Percentiles rank a stretch among this genome's conserved stretches.
Conservation (phyloP, 805 yeast species). For the Schwanniomyces vanrijiae region DNA sequence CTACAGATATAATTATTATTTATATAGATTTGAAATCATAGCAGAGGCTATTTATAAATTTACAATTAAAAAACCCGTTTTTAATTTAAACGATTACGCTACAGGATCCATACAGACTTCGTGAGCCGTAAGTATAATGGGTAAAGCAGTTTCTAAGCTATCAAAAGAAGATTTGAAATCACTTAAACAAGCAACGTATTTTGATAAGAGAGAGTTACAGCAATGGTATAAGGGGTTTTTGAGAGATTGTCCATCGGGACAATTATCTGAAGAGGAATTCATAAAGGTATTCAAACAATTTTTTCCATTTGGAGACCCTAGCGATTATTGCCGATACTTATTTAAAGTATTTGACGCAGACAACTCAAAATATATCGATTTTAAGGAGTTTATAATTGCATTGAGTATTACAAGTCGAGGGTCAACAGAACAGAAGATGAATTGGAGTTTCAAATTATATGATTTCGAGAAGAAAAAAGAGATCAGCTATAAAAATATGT, state of each 20-base stretch:
- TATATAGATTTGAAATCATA: neutral
- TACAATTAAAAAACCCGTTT: neutral
- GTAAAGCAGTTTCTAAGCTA: slow-evolving; percentile 89
- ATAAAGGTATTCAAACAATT: slow-evolving; percentile 91
- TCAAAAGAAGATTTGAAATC: slow-evolving; percentile 86
- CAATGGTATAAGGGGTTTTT: slow-evolving; percentile 98
- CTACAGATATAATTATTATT: neutral
- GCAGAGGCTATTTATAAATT: neutral
- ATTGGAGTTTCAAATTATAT: slow-evolving; percentile 87
- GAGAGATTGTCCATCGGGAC: slow-evolving; percentile 92
- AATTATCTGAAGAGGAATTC: slow-evolving; percentile 81
- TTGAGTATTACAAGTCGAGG: slow-evolving; percentile 87
- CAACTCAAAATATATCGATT: slow-evolving; percentile 77
- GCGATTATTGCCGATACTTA: slow-evolving; percentile 83
- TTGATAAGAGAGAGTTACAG: slow-evolving; percentile 90
- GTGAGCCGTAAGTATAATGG: slow-evolving; percentile 51
- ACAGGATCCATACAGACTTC: neutral
- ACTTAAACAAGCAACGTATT: slow-evolving; percentile 82
- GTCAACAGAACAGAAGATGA: slow-evolving; percentile 74
- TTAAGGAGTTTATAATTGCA: slow-evolving; percentile 89
- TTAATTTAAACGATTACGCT: neutral
- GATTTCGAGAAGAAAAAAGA: slow-evolving; percentile 80
- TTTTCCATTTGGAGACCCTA: slow-evolving; percentile 97
- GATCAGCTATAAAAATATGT: slow-evolving; percentile 75
- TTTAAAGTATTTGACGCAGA: slow-evolving; percentile 88